Evolutionary conservation across 495 filamentous ascomycete species (phyloP).

Genomic region (Penicillium malachiteum): DNA sequence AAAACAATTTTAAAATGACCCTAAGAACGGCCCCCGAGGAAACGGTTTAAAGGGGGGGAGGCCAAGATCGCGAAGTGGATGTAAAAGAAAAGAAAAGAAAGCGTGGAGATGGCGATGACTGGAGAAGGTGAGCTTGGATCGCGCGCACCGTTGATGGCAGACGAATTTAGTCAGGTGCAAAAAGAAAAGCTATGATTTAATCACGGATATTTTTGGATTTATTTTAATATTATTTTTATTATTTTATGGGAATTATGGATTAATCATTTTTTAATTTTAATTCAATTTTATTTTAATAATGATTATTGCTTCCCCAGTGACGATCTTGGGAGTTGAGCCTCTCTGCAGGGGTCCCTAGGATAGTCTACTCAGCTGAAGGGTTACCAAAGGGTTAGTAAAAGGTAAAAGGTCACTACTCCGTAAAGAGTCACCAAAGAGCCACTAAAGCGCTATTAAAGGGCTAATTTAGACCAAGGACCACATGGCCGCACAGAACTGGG

Average conservation of each 20-base stretch:
- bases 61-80: background rate
- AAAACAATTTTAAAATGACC: too few relatives aligned
- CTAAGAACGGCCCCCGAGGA: too few relatives aligned
- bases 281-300: slow-evolving; percentile 4
- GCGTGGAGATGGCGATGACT: background rate
- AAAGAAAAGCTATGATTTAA: background rate
- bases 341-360: slow-evolving; percentile 20
- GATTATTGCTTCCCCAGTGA: slow-evolving; percentile 17
- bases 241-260: background rate
- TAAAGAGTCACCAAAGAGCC: too few relatives aligned
- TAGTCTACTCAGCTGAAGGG: slow-evolving; percentile 15
- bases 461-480: slow-evolving; percentile 8
- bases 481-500: slow-evolving; percentile 11
- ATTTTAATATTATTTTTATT: slow-evolving; percentile 1
- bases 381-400: too few relatives aligned
- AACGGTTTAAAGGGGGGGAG: too few relatives aligned
- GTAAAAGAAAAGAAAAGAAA: background rate
- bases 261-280: background rate
- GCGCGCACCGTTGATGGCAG: too few relatives aligned
- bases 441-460: too few relatives aligned
- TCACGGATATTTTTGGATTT: background rate
- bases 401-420: too few relatives aligned
- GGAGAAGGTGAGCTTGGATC: background rate
- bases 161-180: too few relatives aligned
- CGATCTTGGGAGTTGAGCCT: slow-evolving; percentile 25